Percentiles rank a stretch among this genome's conserved stretches.
Evolutionary conservation across 768 basidiomycete species (phyloP).

Genomic region (Lentinula edodes): DNA sequence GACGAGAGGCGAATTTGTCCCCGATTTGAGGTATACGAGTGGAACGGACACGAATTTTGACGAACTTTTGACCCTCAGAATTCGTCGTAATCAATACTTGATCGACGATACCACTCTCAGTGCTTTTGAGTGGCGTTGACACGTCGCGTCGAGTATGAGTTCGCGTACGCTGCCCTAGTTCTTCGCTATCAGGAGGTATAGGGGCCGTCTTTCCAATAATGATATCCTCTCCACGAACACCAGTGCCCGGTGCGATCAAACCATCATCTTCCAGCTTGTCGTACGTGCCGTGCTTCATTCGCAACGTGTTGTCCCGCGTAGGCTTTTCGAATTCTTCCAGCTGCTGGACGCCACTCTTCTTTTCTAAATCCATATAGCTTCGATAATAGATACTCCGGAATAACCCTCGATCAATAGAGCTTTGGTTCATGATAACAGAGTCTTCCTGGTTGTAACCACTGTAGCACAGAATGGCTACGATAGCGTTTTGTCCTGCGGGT

Average conservation of each 20-base stretch:
- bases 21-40: slow-evolving; percentile 97
- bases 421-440: slow-evolving; percentile 99
- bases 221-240: slow-evolving; percentile 95
- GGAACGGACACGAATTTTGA: slow-evolving; percentile 94
- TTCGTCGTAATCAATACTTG: slow-evolving; percentile 97
- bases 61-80: slow-evolving; percentile 93
- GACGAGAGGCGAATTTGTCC: slow-evolving; percentile 98
- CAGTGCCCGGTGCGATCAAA: slow-evolving; percentile 91
- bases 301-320: slow-evolving; percentile 83
- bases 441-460: slow-evolving; percentile 99
- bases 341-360: slow-evolving; percentile 88
- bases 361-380: slow-evolving; percentile 97
- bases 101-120: slow-evolving; percentile 96
- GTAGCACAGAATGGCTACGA: slow-evolving; percentile 97
- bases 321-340: slow-evolving; percentile 98
- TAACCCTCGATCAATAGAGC: slow-evolving; percentile 94
- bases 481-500: slow-evolving; percentile 98
- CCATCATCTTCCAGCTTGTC: slow-evolving; percentile 98
- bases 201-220: slow-evolving; percentile 99
- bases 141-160: slow-evolving; percentile 93
- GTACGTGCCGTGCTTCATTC: slow-evolving; percentile 98
- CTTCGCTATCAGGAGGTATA: slow-evolving; percentile 93
- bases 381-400: slow-evolving; percentile 99
- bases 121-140: slow-evolving; percentile 95
- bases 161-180: slow-evolving; percentile 92